Evolutionary conservation across 345 rosid genomes (phyloP), one percentile per base, ranked within the genome.

Genomic region (Passiflora organensis): DNA sequence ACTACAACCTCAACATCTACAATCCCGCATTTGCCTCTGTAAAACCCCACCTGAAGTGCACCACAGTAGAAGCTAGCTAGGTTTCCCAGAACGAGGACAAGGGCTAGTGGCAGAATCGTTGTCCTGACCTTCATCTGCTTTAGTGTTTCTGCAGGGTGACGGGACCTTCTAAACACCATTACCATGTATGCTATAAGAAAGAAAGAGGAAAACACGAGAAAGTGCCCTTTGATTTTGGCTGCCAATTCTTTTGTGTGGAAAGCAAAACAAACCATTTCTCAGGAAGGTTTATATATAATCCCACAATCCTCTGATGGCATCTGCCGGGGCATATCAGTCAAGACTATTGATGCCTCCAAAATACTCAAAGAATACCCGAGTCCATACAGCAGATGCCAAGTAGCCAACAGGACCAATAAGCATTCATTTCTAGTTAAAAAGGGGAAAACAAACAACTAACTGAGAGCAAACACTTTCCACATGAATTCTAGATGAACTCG

Each of bases 1-100:
- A 69, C 81, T 22, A 66, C 56, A 43, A 68, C 45, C 59, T 72
- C 75, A 32, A 72, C 81, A 56, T 76, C 78, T 16, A 39, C 52
- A 39, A 69, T 11, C 8, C 68, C 70, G 38, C 78, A 76, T 63
- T 72, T 76, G 17, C 75, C 75, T 48, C 63, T 56, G 66, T 76
- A 76, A 55, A 72, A 72, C n/a, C 68, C 78, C 6, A 59, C 60
- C 36, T 46, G 53, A 11, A 72, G 59, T 16, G 34, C 44, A 32
- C 75, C 72, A 20, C 25, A 3, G 43, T 62, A 52, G 6, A 42
- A 44, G 14, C 56, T 46, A 20, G 14, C 53, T 6, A 51, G 39
- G 59, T 23, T 59, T 15, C 46, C 64, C 32, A 62, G 39, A 57
- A 64, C 10, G 15, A 58, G 21, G 12, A 22, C 60, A 8, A 64